phyloP scores from a whole-genome alignment of 2,329 filamentous ascomycete genomes.

The Verticillium nubilum region DNA sequence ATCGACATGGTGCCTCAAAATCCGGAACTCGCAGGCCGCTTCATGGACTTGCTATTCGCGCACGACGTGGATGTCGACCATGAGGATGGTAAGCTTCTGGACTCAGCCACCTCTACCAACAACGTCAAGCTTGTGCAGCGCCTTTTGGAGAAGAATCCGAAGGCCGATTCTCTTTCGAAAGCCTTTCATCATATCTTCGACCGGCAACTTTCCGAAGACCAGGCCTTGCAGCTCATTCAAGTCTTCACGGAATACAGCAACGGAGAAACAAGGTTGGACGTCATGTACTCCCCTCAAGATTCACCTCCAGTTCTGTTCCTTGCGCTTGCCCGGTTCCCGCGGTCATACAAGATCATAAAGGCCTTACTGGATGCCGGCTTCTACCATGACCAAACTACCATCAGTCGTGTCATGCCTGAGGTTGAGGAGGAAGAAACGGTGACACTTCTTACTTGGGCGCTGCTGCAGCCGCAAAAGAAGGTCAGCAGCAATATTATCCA shows the following conservation, averaged over 20 bases:
- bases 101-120: slow-evolving; percentile 46
- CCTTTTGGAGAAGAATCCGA: slow-evolving; percentile 45
- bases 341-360: slow-evolving; percentile 45
- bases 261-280: slow-evolving; percentile 43
- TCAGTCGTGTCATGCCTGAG: slow-evolving; percentile 35
- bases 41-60: slow-evolving; percentile 36
- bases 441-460: slow-evolving; percentile 54
- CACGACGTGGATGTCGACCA: slow-evolving; percentile 41
- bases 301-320: slow-evolving; percentile 44
- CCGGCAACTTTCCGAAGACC: slow-evolving; percentile 41
- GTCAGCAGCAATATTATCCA: slow-evolving; percentile 54
- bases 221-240: slow-evolving; percentile 42
- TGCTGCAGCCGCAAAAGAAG: slow-evolving; percentile 58
- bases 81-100: slow-evolving; percentile 43
- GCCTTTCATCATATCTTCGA: slow-evolving; percentile 54
- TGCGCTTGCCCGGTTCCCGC: slow-evolving; percentile 49
- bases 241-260: slow-evolving; percentile 46
- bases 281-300: slow-evolving; percentile 36
- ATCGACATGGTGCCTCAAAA: slow-evolving; percentile 36
- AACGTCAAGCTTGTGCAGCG: slow-evolving; percentile 42
- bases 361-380: slow-evolving; percentile 51
- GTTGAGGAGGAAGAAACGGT: slow-evolving; percentile 47
- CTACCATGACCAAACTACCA: slow-evolving; percentile 51
- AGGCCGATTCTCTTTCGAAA: slow-evolving; percentile 41
- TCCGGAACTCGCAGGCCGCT: slow-evolving; percentile 34